Evolutionary conservation across 768 basidiomycete genomes (phyloP), one percentile per base, ranked within the genome.

Genomic region (Ramaria rubella): DNA sequence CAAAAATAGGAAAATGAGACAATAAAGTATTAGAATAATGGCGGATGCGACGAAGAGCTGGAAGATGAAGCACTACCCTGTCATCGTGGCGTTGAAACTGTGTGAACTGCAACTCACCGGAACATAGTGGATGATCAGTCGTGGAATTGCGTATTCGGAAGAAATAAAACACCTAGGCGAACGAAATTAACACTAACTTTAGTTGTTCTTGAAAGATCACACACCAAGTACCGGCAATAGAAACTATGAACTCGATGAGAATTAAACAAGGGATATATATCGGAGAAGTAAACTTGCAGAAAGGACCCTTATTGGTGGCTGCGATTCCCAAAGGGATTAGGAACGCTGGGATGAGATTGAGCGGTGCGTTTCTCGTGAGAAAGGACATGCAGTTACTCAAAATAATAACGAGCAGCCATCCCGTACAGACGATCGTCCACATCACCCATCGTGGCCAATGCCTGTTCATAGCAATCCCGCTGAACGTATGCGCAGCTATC

Each of bases 221-320:
- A 17, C 38, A 54, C 52, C 52, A 54, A 5, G 52, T 54, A 3
- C 52, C 52, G 3, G 52, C 52, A 44, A 54, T 43, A 14, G 52
- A 44, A 31, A 54, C 52, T 54, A n/a, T 4, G 2, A 5, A 9
- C 17, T 2, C 1, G 12, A 17, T 7, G 8, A 17, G 8, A 27
- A 23, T 27, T 19, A 26, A 14, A 27, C 5, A 26, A 5, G 2
- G 7, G 29, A 2, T 15, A 12, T 17, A 23, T 2, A 26, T 17
- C 4, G n/a, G 21, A n/a, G 15, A 17, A 15, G 4, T 48, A 9
- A 14, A 54, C 52, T 54, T n/a, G 43, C 52, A 54, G 29, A 54
- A 54, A 36, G 52, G 19, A 3, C 52, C 52, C 15, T 24, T 38
- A 14, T 54, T 23, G 11, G 15, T 7, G 9, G 38, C 36, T 7